Evolutionary conservation across 2,329 filamentous ascomycete species (phyloP).

Genomic region (Xylaria sp.): DNA sequence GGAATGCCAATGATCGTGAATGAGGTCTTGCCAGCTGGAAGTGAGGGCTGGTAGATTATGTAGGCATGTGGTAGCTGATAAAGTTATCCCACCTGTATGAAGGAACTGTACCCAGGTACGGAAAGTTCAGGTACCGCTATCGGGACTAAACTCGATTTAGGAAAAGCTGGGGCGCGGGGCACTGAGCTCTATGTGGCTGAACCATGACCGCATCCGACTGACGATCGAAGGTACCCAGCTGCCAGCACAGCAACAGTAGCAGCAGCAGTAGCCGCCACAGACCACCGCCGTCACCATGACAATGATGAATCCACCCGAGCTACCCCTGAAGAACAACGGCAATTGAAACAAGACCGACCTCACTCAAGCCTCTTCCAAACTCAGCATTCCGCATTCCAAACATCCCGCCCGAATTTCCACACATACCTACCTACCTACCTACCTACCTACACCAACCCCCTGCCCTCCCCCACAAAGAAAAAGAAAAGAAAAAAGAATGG

Average conservation of each 20-base stretch:
- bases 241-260: not conserved
- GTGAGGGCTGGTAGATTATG: no score
- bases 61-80: no score
- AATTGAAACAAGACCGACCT: not conserved
- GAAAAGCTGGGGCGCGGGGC: conserved; percentile 8
- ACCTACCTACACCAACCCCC: not conserved
- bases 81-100: no score
- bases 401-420: not conserved
- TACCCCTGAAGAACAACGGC: conserved; percentile 6
- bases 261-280: conserved; percentile 12
- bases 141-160: not conserved
- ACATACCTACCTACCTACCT: not conserved
- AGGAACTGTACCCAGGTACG: not conserved
- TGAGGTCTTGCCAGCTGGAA: no score
- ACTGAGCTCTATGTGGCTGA: conserved; percentile 17
- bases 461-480: not conserved
- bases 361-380: not conserved
- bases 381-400: not conserved
- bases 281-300: conserved; percentile 9
- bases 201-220: conserved; percentile 12
- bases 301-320: not conserved
- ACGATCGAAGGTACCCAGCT: conserved; percentile 8
- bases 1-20: no score
- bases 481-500: conserved; percentile 53
- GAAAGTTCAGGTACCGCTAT: not conserved